phyloP scores from a whole-genome alignment of 345 rosid species.

The Kandelia obovata region DNA sequence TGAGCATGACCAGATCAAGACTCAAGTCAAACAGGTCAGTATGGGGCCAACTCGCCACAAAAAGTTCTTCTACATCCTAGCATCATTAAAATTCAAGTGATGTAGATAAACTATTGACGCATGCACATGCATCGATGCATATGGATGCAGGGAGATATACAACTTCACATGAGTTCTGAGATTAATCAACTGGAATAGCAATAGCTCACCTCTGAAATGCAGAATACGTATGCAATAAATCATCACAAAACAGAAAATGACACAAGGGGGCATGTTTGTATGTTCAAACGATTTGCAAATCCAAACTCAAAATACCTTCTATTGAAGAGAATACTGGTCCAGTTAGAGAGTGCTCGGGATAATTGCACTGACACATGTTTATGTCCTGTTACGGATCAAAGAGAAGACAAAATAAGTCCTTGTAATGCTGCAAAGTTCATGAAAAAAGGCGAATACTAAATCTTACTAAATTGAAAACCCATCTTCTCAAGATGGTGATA shows the following conservation, averaged over 20 bases:
- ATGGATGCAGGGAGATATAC: too few species aligned
- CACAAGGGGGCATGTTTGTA: not conserved
- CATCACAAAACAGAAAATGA: not conserved
- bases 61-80: not conserved
- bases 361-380: constrained; percentile 61
- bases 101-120: too few species aligned
- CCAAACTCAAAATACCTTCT: constrained; percentile 46
- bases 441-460: not conserved
- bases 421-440: not conserved
- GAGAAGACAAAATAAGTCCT: not conserved
- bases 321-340: constrained; percentile 64
- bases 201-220: not conserved
- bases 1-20: not conserved
- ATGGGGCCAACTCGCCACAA: not conserved
- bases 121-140: not conserved
- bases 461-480: too few species aligned
- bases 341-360: constrained; percentile 54
- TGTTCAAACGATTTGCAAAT: not conserved
- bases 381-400: constrained; percentile 38
- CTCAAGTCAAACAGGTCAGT: not conserved
- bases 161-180: too few species aligned
- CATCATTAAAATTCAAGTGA: not conserved
- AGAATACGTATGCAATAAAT: not conserved
- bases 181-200: too few species aligned
- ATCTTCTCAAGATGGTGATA: too few species aligned